Conservation (phyloP, 306 rosid species). For the Sphenostylis stenocarpa region DNA sequence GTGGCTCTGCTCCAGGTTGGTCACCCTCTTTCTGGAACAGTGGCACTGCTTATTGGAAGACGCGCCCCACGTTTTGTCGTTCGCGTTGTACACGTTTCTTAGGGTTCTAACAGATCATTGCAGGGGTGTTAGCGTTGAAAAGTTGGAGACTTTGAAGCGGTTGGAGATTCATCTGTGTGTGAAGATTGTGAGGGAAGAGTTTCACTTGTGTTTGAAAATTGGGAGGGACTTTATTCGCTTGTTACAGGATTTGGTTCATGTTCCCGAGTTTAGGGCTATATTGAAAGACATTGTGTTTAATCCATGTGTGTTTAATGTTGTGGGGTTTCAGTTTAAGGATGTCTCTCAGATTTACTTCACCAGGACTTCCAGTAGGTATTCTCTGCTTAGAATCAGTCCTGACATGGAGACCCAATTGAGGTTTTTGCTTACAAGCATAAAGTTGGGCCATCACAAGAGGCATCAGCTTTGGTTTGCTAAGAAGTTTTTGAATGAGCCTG, state of each 20-base stretch:
- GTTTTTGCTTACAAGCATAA: constrained; percentile 74
- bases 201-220: constrained; percentile 62
- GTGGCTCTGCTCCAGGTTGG: constrained; percentile 65
- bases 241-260: constrained; percentile 67
- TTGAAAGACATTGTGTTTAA: constrained; percentile 60
- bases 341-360: constrained; percentile 59
- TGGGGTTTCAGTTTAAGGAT: constrained; percentile 43
- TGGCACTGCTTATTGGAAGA: constrained; percentile 56
- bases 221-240: constrained; percentile 84
- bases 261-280: constrained; percentile 60
- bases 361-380: constrained; percentile 57
- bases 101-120: constrained; percentile 72
- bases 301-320: constrained; percentile 46
- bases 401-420: constrained; percentile 72
- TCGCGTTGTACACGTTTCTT: constrained; percentile 66
- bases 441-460: constrained; percentile 65
- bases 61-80: constrained; percentile 51
- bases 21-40: constrained; percentile 45
- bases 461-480: constrained; percentile 73
- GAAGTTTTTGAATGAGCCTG: constrained; percentile 57
- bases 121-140: constrained; percentile 22
- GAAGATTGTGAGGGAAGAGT: constrained; percentile 61
- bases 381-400: constrained; percentile 67
- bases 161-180: constrained; percentile 71
- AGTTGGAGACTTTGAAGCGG: constrained; percentile 53